These are phyloP conservation scores for Thyridium curvatum DNA, from an alignment of 2,329 filamentous ascomycete species.

Conservation along the genomic window DNA sequence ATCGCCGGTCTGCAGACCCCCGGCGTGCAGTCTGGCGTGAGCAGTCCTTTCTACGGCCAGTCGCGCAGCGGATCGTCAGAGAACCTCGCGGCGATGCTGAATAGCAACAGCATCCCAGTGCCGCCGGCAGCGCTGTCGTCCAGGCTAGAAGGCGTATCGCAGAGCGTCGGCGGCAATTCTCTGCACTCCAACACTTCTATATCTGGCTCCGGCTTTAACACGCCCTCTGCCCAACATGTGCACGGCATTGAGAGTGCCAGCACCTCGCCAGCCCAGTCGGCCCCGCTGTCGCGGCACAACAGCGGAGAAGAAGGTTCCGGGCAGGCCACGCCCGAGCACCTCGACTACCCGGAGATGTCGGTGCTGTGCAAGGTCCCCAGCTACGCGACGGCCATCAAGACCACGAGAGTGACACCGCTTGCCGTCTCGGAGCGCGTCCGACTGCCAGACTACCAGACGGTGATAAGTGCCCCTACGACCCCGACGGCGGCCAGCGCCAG, in stretches of 20 bases:
- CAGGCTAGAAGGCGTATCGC: constrained; percentile 64
- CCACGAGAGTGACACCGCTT: constrained; percentile 47
- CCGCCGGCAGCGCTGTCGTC: constrained; percentile 52
- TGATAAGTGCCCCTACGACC: constrained; percentile 23
- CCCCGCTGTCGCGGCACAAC: constrained; percentile 45
- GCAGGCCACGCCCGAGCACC: constrained; percentile 49
- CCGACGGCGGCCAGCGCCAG: constrained; percentile 16
- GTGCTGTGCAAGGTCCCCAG: constrained; percentile 70
- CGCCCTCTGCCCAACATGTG: constrained; percentile 31
- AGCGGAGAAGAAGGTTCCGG: constrained; percentile 46
- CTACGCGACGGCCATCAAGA: constrained; percentile 67
- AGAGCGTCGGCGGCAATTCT: constrained; percentile 27
- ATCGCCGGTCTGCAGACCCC: constrained; percentile 76
- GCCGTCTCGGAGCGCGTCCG: constrained; percentile 36
- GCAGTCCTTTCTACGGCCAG: constrained; percentile 69
- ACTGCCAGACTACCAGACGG: constrained; percentile 64
- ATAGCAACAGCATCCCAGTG: constrained; percentile 33
- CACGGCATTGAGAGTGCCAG: constrained; percentile 25
- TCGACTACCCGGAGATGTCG: constrained; percentile 53
- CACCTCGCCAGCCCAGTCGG: constrained; percentile 35
- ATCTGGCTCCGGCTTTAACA: constrained; percentile 33
- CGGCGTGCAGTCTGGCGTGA: constrained; percentile 63
- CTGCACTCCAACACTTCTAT: constrained; percentile 37
- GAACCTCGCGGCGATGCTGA: constrained; percentile 60
- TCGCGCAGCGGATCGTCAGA: constrained; percentile 75